A percentile compares a stretch with the other conserved stretches of the same genome.
These are phyloP conservation scores for Juglanconis juglandina DNA, from an alignment of 2,329 filamentous ascomycete genomes.

Conservation along the genomic window DNA sequence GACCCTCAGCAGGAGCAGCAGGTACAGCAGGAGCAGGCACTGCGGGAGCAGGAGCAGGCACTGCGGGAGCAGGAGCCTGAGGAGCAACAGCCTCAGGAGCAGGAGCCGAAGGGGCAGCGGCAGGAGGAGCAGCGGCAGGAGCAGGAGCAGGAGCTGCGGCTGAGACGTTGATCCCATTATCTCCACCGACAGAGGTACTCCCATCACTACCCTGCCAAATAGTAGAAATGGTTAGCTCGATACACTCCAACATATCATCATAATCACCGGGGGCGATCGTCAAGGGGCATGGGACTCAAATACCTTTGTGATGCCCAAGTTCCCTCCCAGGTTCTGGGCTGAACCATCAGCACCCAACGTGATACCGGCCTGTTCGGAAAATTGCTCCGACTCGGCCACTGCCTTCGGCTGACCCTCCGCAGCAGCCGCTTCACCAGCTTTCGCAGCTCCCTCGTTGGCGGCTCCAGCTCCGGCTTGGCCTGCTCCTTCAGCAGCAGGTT, in stretches of 20 bases:
- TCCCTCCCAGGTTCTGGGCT: constrained; percentile 14
- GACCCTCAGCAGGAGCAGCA: neutral
- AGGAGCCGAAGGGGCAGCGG: neutral
- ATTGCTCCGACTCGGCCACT: constrained; percentile 16
- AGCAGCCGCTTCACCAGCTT: neutral
- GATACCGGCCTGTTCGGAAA: constrained; percentile 17
- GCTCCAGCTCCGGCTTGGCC: neutral
- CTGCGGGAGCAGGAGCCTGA: neutral
- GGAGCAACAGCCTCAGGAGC: neutral
- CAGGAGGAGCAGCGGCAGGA: neutral
- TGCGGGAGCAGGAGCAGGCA: neutral
- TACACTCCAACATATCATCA: neutral
- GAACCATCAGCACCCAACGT: constrained; percentile 11
- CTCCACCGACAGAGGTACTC: constrained; percentile 14
- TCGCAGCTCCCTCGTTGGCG: constrained; percentile 14
- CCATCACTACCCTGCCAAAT: constrained; percentile 6
- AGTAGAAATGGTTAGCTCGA: neutral
- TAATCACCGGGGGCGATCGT: neutral
- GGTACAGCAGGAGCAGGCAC: neutral
- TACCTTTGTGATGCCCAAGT: constrained; percentile 16
- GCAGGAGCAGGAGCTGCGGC: neutral
- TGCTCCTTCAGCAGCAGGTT: neutral
- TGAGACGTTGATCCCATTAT: constrained; percentile 14
- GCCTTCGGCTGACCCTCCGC: constrained; percentile 7
- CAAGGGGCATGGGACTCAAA: neutral